These are phyloP conservation scores for Nigrograna mackinnonii DNA, from an alignment of 2,329 filamentous ascomycete species.

Conservation along the genomic window DNA sequence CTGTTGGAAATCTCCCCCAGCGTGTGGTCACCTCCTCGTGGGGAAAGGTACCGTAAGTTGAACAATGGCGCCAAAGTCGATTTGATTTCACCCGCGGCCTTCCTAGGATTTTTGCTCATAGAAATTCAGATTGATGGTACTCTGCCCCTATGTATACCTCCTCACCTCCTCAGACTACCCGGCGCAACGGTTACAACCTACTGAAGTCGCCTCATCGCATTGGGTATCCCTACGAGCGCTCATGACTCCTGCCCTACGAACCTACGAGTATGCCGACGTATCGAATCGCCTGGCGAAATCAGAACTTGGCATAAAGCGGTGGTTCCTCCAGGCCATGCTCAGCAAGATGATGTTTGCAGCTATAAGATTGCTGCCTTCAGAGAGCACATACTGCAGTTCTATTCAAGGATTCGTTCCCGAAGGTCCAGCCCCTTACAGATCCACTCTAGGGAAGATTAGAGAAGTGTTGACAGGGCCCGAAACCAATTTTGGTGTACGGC, in stretches of 20 bases:
- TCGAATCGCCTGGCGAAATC: constrained; percentile 63
- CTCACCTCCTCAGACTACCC: constrained; percentile 61
- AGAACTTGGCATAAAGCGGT: constrained; percentile 57
- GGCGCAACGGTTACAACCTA: constrained; percentile 65
- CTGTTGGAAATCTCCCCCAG: constrained; percentile 67
- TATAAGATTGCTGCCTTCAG: constrained; percentile 63
- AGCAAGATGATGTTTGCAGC: constrained; percentile 72
- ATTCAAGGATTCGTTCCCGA: constrained; percentile 53
- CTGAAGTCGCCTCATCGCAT: constrained; percentile 69
- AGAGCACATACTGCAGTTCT: constrained; percentile 61
- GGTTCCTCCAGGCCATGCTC: constrained; percentile 59
- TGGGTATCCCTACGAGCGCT: constrained; percentile 69
- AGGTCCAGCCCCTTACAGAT: constrained; percentile 12
- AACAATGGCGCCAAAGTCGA: neutral
- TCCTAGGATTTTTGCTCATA: neutral
- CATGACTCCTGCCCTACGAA: constrained; percentile 62
- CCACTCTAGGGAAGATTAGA: constrained; percentile 13
- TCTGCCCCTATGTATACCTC: constrained; percentile 71
- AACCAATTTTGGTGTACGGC: constrained; percentile 33
- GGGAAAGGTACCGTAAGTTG: constrained; percentile 64
- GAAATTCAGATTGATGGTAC: constrained; percentile 62
- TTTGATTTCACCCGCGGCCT: neutral
- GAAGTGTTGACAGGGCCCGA: constrained; percentile 19
- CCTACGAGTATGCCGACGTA: constrained; percentile 66
- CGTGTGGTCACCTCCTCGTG: constrained; percentile 68